Base-by-base conservation (phyloP, 2,329 filamentous ascomycete genomes). In the Orbilia brochopaga region DNA sequence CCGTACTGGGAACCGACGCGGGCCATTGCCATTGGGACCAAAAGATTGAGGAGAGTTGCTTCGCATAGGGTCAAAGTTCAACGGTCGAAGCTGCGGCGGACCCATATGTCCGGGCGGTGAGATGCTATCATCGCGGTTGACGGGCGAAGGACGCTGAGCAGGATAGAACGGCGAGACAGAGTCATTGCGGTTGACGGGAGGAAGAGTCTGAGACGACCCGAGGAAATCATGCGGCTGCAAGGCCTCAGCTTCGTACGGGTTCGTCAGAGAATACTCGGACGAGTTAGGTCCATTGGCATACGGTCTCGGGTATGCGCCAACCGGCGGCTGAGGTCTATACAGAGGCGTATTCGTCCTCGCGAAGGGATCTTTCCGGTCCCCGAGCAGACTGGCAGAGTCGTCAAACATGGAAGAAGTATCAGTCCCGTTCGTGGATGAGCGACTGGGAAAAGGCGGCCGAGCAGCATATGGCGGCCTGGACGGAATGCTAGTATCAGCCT, bases 141-240 rank as follows among this genome's bases (percentile, higher is more conserved):
- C 46, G 2, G 61, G 61, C 13, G 69, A 53, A 8, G 53, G 55
- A 15, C 69, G 62, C 44, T 73, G 61, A 17, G 48, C 21, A n/a
- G 63, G 19, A 17, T 67, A 59, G 52, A 73, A 66, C 11, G 69
- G 69, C 32, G 69, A 67, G 7, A 73, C 52, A 7, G 69, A 54
- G 27, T 67, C 69, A 30, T 67, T 73, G 30, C 62, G 32, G 24
- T 67, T 73, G 24, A 66, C 27, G 1, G 62, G 62, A 27, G 69
- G 62, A 15, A 73, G 55, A 19, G 51, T 48, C 23, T 62, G 56
- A 1, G 63, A 66, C 8, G 61, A 58, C 7, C 62, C 69, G 6
- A 66, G 52, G 52, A 73, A 66, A 21, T 73, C 69, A 32, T 72
- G 60, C 19, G 67, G 67, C 27, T 72, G 67, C 13, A 67, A 37